Evolutionary conservation across 306 rosid genomes (phyloP).

Genomic region (Cucumis cinereus): DNA sequence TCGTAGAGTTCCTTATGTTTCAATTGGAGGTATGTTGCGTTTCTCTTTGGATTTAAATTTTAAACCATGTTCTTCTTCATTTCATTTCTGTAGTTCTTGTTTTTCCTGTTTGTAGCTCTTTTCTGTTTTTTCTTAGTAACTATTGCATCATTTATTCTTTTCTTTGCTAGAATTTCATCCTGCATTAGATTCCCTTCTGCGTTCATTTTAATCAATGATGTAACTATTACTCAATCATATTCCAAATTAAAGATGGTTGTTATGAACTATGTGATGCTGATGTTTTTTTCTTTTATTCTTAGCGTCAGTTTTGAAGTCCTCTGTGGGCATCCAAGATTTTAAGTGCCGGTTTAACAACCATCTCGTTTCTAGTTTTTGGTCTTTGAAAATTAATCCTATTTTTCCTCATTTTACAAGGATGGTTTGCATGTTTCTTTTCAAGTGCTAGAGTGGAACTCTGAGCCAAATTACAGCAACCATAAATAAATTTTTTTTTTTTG

Average conservation of each 20-base stretch:
- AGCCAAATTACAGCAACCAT: too few relatives aligned
- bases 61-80: neutral
- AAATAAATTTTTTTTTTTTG: too few relatives aligned
- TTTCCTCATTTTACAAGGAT: too few relatives aligned
- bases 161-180: neutral
- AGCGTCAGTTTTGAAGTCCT: neutral
- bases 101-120: neutral
- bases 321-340: neutral
- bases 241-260: neutral
- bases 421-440: too few relatives aligned
- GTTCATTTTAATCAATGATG: neutral
- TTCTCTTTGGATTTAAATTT: neutral
- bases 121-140: neutral
- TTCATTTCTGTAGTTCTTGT: neutral
- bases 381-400: too few relatives aligned
- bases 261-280: neutral
- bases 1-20: slow-evolving; percentile 69
- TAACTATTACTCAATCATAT: neutral
- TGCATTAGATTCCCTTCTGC: neutral
- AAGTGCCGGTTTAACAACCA: too few relatives aligned
- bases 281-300: neutral
- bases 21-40: slow-evolving; percentile 50
- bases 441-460: too few relatives aligned
- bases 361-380: too few relatives aligned
- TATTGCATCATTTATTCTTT: neutral